These are phyloP conservation scores for Penicillium concentricum DNA, from an alignment of 2,329 filamentous ascomycete genomes.

Conservation along the genomic window DNA sequence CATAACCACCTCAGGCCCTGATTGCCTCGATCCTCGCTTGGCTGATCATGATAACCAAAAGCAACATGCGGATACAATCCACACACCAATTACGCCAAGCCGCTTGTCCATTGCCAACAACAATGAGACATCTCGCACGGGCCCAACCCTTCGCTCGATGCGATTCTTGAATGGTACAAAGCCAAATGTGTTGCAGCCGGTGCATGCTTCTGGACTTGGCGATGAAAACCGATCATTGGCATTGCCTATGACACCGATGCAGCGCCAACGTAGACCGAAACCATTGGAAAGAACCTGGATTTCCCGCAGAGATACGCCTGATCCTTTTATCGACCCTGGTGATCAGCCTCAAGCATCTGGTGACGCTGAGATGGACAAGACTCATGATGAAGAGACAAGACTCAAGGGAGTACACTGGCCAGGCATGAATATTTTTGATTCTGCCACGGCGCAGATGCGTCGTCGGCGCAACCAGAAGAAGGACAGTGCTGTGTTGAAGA, in stretches of 20 bases:
- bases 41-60: constrained; percentile 13
- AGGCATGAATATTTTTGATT: constrained; percentile 54
- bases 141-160: neutral
- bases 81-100: constrained; percentile 3
- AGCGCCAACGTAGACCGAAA: neutral
- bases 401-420: constrained; percentile 52
- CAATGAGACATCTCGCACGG: neutral
- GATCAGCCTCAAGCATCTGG: constrained; percentile 9
- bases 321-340: constrained; percentile 19
- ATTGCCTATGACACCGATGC: constrained; percentile 16
- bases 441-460: constrained; percentile 50
- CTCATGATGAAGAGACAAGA: constrained; percentile 38
- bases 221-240: neutral
- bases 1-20: constrained; percentile 9
- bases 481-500: constrained; percentile 45
- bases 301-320: constrained; percentile 11
- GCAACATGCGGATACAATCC: neutral
- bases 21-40: constrained; percentile 33
- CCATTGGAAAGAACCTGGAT: neutral
- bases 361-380: constrained; percentile 26
- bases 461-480: constrained; percentile 54
- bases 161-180: neutral
- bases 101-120: neutral
- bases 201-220: neutral
- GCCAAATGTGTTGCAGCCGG: neutral